phyloP scores from a whole-genome alignment of 1,284 basidiomycete species.

The Ceratobasidium sp. region DNA sequence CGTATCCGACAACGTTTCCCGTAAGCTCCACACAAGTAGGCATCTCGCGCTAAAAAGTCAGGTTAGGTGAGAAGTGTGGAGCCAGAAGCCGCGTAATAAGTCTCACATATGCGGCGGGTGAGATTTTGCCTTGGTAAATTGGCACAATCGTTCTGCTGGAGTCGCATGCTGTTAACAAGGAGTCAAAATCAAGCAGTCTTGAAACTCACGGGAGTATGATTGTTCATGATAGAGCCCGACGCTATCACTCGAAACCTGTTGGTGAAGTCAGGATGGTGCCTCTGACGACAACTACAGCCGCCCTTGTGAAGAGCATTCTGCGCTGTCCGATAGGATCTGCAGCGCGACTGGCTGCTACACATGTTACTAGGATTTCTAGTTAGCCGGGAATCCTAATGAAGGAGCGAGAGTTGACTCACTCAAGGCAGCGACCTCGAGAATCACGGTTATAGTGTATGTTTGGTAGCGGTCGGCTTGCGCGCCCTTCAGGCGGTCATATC shows the following conservation, averaged over 20 bases:
- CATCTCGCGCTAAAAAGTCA: conserved; percentile 76
- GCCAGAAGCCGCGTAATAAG: conserved; percentile 28
- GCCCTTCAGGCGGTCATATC: conserved; percentile 65
- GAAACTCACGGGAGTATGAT: conserved; percentile 82
- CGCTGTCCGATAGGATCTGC: conserved; percentile 91
- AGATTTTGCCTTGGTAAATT: conserved; percentile 97
- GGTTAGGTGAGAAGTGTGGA: conserved; percentile 43
- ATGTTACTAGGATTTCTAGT: conserved; percentile 73
- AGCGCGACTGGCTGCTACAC: conserved; percentile 86
- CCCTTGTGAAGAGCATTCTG: conserved; percentile 89
- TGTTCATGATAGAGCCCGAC: conserved; percentile 86
- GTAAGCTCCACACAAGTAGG: conserved; percentile 98
- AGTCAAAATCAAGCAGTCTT: conserved; percentile 6
- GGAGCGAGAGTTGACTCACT: conserved; percentile 64
- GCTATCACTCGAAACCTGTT: conserved; percentile 89
- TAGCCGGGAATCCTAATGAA: conserved; percentile 3
- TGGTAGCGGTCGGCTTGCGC: conserved; percentile 76
- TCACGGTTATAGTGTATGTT: conserved; percentile 90
- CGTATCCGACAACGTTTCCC: conserved; percentile 92
- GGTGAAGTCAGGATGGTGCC: conserved; percentile 92
- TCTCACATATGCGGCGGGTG: conserved; percentile 90
- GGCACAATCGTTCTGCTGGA: conserved; percentile 88
- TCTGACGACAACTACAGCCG: conserved; percentile 91
- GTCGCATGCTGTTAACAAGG: conserved; percentile 29
- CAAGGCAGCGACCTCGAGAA: conserved; percentile 92